Evolutionary conservation across 2,329 filamentous ascomycete genomes (phyloP).

Genomic region (Xylariales sp.): DNA sequence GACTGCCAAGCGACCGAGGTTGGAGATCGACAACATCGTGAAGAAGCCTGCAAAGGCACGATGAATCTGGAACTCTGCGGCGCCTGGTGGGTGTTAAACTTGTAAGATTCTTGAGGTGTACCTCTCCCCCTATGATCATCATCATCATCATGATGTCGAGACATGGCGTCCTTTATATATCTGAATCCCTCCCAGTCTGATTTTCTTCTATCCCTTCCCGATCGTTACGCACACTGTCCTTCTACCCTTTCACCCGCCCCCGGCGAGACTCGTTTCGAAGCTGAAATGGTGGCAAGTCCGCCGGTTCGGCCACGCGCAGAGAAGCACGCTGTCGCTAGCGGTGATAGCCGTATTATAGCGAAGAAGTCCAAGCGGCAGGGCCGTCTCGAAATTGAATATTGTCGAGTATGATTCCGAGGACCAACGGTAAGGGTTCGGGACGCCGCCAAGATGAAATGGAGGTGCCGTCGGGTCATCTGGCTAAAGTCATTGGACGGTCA

Average conservation of each 20-base stretch:
- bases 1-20: background rate
- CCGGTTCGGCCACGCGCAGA: no score
- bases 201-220: background rate
- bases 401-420: no score
- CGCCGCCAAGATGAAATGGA: no score
- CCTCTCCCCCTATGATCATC: background rate
- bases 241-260: background rate
- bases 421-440: no score
- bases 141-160: background rate
- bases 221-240: background rate
- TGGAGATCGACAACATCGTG: background rate
- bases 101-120: background rate
- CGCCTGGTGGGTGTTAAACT: background rate
- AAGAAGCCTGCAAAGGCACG: background rate
- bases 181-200: background rate
- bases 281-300: no score
- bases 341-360: no score
- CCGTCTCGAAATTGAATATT: no score
- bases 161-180: background rate
- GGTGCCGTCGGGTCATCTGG: no score
- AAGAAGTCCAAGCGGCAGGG: no score
- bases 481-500: no score
- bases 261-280: no score
- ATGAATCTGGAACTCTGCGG: background rate
- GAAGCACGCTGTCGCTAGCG: slow-evolving; percentile 1